phyloP scores from a whole-genome alignment of 202 grass and related monocot species.

The Brachypodium distachyon region DNA sequence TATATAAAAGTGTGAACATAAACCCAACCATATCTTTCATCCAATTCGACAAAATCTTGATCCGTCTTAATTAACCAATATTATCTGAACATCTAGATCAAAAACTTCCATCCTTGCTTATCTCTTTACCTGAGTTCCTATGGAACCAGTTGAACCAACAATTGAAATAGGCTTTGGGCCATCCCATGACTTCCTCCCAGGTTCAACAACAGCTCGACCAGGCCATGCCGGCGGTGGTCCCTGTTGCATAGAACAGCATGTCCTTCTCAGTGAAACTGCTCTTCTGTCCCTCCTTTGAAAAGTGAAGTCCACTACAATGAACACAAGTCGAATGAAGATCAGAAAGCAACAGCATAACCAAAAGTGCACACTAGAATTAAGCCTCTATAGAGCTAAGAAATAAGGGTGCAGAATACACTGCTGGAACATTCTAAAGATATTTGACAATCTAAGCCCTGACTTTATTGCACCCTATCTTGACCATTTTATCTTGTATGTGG shows the following conservation, averaged over 20 bases:
- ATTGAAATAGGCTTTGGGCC: conserved; percentile 89
- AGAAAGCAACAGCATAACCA: background rate
- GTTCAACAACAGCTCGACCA: conserved; percentile 63
- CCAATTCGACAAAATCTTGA: background rate
- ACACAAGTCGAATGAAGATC: background rate
- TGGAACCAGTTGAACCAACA: conserved; percentile 93
- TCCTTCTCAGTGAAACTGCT: conserved; percentile 31
- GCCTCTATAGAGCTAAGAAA: background rate
- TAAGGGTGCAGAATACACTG: background rate
- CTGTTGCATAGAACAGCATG: conserved; percentile 61
- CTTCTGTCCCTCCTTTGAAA: conserved; percentile 53
- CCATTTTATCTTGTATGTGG: background rate
- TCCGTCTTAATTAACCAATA: background rate
- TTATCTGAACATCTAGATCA: background rate
- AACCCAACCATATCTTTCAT: background rate
- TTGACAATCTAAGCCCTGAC: background rate
- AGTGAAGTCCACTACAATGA: conserved; percentile 50
- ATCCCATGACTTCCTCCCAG: conserved; percentile 51
- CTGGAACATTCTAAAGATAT: conserved; percentile 14
- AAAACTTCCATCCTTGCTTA: background rate
- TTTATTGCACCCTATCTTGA: background rate
- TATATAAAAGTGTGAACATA: no score
- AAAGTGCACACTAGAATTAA: background rate
- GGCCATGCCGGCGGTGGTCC: conserved; percentile 80
- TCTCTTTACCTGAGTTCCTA: conserved; percentile 82